These are phyloP conservation scores for Prunella vulgaris DNA, from an alignment of 257 asterid genomes.

Conservation along the genomic window DNA sequence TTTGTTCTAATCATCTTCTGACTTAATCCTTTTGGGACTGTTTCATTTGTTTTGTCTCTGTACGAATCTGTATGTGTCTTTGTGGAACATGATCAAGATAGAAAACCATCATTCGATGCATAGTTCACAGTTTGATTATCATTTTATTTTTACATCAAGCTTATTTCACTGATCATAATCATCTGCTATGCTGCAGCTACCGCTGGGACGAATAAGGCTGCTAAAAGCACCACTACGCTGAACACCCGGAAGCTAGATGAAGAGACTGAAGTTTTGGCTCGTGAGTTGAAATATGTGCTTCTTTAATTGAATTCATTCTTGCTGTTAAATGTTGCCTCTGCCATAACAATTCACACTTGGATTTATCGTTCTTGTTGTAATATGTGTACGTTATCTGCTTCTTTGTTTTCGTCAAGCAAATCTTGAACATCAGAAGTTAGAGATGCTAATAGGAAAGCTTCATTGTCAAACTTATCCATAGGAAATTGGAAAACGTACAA, in stretches of 20 bases:
- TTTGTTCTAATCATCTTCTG: neutral
- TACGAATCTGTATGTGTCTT: neutral
- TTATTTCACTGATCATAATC: conserved; percentile 6
- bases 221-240: conserved; percentile 62
- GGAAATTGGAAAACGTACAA: neutral
- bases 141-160: neutral
- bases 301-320: neutral
- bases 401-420: neutral
- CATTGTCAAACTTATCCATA: neutral
- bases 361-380: too few species aligned
- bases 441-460: neutral
- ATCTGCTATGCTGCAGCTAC: conserved; percentile 47
- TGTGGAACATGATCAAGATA: neutral
- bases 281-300: conserved; percentile 44
- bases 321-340: neutral
- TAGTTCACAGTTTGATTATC: neutral
- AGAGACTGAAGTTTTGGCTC: conserved; percentile 84
- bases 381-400: neutral
- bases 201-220: conserved; percentile 89
- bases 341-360: neutral
- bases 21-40: neutral
- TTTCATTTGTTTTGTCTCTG: neutral
- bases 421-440: neutral
- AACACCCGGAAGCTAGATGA: conserved; percentile 95
- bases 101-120: neutral